phyloP scores from a whole-genome alignment of 192 early-diverging fungal species.

The Cetraspora pellucida region DNA sequence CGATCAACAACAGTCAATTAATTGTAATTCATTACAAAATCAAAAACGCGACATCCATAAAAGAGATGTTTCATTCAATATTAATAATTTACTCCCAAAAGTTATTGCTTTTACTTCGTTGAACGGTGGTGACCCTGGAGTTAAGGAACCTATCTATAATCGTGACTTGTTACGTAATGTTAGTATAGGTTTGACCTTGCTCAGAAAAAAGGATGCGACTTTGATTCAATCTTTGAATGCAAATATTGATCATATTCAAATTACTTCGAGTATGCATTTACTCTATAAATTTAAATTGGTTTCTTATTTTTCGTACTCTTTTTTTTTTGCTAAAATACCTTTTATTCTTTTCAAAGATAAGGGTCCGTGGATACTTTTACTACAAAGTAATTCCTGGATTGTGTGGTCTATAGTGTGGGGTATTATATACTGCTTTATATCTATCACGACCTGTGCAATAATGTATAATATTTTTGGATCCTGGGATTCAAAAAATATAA shows the following conservation, averaged over 20 bases:
- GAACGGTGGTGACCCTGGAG: conserved; percentile 1
- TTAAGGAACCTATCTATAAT: conserved; percentile 4
- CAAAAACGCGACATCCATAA: background rate
- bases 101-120: conserved; percentile 4
- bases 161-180: background rate
- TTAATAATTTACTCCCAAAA: background rate
- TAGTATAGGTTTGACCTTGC: background rate
- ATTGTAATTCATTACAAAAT: background rate
- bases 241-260: background rate
- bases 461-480: background rate
- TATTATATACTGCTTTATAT: background rate
- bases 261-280: background rate
- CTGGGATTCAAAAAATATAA: background rate
- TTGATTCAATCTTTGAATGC: background rate
- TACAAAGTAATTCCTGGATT: background rate
- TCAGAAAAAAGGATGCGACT: background rate
- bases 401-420: background rate
- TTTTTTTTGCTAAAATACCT: background rate
- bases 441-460: background rate
- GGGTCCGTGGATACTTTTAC: background rate
- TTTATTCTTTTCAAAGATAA: background rate
- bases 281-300: background rate
- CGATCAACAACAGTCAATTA: background rate
- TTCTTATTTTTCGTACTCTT: too few relatives aligned
- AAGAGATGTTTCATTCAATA: background rate